Evolutionary conservation across 1,284 basidiomycete species (phyloP), one percentile per base, ranked within the genome.

Genomic region (Xanthoconium separans): DNA sequence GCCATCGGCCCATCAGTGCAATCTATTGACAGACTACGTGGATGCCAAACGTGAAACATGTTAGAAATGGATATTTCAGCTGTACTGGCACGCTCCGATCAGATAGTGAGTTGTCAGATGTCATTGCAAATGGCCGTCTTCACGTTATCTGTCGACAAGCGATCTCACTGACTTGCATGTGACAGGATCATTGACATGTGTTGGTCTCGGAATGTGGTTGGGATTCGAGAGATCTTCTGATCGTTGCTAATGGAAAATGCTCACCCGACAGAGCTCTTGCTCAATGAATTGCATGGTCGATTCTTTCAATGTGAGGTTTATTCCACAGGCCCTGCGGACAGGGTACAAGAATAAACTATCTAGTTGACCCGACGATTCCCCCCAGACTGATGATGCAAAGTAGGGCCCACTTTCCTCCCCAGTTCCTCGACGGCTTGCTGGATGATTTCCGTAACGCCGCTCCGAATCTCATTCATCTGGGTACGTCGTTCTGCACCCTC

Each of bases 391-490:
- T 5, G 47, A 42, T n/a, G 33, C 8, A 50, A 30, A 44, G 53
- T 36, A 29, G 55, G 46, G 34, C 57, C 60, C n/a, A 84, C 75
- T 20, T 71, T 72, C 55, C 77, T 73, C 16, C 87, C 87, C 6
- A 89, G 68, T 16, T 70, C 70, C 69, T 87, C 80, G 10, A 89
- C 84, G n/a, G 76, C 74, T 22, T 68, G 70, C 60, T 87, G 87
- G 22, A 88, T 63, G 30, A 83, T 64, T 18, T 76, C 75, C 9
- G 87, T 88, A 22, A 88, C 69, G 44, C 78, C 75, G 48, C 78
- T 78, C 53, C 87, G 74, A 47, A 80, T 69, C 31, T 65, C 60
- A 31, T 77, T 69, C 53, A 73, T 67, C 59, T 68, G 58, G 5
- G 31, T 44, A 31, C 34, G 42, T 30, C 36, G 52, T 42, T 41